phyloP scores from a whole-genome alignment of 2,329 filamentous ascomycete species.

The Thelonectria discophora region DNA sequence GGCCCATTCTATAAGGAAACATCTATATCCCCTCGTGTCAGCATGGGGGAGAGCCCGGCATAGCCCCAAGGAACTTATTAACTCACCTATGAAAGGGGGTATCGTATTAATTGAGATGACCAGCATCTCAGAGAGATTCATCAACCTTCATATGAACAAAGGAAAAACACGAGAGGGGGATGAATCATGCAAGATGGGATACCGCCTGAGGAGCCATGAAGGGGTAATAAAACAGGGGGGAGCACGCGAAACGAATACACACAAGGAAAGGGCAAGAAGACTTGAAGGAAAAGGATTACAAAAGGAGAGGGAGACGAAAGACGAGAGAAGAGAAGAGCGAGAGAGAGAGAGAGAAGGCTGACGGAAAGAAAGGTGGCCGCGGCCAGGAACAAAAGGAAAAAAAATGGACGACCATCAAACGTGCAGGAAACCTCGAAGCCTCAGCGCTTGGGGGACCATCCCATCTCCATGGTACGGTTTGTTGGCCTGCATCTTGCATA shows the following conservation, averaged over 20 bases:
- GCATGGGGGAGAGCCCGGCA: no score
- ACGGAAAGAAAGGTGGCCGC: slow-evolving; percentile 13
- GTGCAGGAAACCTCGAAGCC: slow-evolving; percentile 10
- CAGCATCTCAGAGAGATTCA: slow-evolving; percentile 50
- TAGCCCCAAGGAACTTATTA: no score
- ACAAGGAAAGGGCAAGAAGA: slow-evolving; percentile 18
- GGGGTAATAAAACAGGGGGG: slow-evolving; percentile 19
- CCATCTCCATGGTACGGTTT: slow-evolving; percentile 8
- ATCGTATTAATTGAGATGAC: slow-evolving; percentile 45
- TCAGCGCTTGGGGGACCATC: slow-evolving; percentile 13
- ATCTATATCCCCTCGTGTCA: slow-evolving; percentile 48
- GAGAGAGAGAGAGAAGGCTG: not conserved
- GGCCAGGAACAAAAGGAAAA: slow-evolving; percentile 13
- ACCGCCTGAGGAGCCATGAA: slow-evolving; percentile 11
- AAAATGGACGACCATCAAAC: not conserved
- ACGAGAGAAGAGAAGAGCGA: slow-evolving; percentile 2
- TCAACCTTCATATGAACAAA: slow-evolving; percentile 36
- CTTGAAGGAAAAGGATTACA: slow-evolving; percentile 1
- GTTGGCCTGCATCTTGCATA: slow-evolving; percentile 22
- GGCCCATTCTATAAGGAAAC: slow-evolving; percentile 55
- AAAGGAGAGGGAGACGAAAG: not conserved
- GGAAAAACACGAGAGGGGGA: slow-evolving; percentile 16
- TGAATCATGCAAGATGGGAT: slow-evolving; percentile 22
- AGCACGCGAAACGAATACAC: slow-evolving; percentile 26
- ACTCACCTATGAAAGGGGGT: slow-evolving; percentile 41